A percentile compares a stretch with the other conserved stretches of the same genome.
Conservation (phyloP, 768 basidiomycete species). For the Russula earlei region DNA sequence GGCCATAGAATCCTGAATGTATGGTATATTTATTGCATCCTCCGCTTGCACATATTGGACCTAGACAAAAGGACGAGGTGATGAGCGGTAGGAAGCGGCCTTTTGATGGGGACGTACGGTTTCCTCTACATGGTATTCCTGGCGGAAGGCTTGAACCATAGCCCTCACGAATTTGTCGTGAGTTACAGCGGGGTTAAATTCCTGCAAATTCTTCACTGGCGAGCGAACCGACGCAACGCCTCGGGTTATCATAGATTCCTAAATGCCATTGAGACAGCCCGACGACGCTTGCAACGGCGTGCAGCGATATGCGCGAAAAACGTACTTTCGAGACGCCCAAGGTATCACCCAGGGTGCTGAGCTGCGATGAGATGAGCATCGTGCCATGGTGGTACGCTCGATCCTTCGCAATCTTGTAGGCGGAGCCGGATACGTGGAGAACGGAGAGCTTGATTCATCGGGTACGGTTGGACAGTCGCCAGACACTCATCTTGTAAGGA, state of each 20-base stretch:
- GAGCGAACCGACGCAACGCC: conserved; percentile 89
- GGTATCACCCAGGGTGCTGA: conserved; percentile 63
- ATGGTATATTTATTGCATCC: conserved; percentile 41
- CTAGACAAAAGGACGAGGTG: neutral
- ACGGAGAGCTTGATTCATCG: conserved; percentile 10
- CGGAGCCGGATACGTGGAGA: conserved; percentile 86
- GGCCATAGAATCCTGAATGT: conserved; percentile 57
- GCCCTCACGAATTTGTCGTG: conserved; percentile 67
- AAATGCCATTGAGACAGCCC: neutral
- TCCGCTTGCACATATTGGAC: conserved; percentile 26
- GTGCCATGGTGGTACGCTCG: conserved; percentile 98
- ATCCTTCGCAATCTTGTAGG: conserved; percentile 87
- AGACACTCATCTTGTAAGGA: conserved; percentile 72
- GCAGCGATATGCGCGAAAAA: neutral
- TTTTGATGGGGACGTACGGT: conserved; percentile 23
- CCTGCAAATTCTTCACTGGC: conserved; percentile 75
- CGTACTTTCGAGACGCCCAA: conserved; percentile 58
- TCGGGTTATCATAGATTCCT: conserved; percentile 76
- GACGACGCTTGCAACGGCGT: neutral
- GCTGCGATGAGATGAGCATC: conserved; percentile 84
- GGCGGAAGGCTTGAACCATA: conserved; percentile 56
- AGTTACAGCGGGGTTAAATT: conserved; percentile 39
- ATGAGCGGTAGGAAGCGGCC: neutral
- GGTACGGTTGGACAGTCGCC: conserved; percentile 9
- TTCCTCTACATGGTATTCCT: conserved; percentile 40